Base-by-base conservation (phyloP, 148 eudicot genomes). In the Amaranthus hypochondriacus region DNA sequence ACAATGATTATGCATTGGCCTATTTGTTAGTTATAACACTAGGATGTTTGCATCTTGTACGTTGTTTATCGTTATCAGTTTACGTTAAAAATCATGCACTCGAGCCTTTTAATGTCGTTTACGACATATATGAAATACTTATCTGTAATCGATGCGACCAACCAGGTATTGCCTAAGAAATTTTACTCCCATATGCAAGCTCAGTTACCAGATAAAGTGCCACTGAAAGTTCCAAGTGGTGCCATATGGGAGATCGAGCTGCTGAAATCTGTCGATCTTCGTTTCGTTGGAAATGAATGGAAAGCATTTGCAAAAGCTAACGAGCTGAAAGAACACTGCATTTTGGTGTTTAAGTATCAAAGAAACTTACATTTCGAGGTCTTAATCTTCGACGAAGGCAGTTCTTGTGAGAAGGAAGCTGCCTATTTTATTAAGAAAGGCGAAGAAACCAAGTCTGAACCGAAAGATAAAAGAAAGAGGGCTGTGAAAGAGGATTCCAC, bases 341-440 rank as follows among this genome's bases (percentile, higher is more conserved):
- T 84, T 4, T 71, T 88, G 72, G 9, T 86, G 51, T 88, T 86
- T 68, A 88, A 69, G 72, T 84, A 79, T 73, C 69, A 63, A 49
- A 79, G 75, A 39, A 76, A 74, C 70, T 77, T 74, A 46, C 58
- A 39, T 48, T 86, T 88, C 69, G 85, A 86, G 86, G 86, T 86
- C 70, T 54, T 73, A 46, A 81, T 86, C 49, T 84, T 88, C 74
- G 81, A 86, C 43, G 66, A 75, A 48, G 75, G 51, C 68, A 88
- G 73, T 79, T 62, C 74, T 0, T 88, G 92, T 73, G 91, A 86
- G 79, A 88, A 83, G 80, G 92, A 81, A 52, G 63, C 79, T 18
- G 68, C 81, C 65, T 88, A 86, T 71, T 88, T 85, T 68, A 79
- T 84, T 51, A 86, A 73, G 76, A 86, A 78, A 75, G 72, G 84